Conservation (phyloP, 1,284 basidiomycete genomes). For the Malassezia dermatis region DNA sequence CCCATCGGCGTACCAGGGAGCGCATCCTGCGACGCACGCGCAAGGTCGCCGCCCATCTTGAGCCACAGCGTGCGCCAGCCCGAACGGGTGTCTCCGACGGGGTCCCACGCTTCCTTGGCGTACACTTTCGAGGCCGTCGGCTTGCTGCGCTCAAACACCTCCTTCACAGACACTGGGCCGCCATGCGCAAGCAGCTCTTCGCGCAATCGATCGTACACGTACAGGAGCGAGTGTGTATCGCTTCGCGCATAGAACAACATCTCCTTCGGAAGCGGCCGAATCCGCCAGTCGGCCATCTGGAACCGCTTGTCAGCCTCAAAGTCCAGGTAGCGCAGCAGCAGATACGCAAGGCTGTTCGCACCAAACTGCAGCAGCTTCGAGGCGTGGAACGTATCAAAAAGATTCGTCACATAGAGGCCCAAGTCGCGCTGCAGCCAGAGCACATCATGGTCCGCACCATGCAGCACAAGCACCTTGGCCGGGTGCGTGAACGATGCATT, state of each 20-base stretch:
- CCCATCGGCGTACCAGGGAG: constrained; percentile 25
- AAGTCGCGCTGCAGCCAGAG: constrained; percentile 94
- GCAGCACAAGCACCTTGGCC: constrained; percentile 66
- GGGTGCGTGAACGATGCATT: constrained; percentile 69
- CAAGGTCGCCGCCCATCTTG: constrained; percentile 49
- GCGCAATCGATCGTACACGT: constrained; percentile 83
- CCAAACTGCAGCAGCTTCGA: constrained; percentile 64
- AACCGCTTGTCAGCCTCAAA: constrained; percentile 91
- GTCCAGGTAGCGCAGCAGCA: constrained; percentile 80
- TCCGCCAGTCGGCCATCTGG: constrained; percentile 92
- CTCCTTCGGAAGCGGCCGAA: constrained; percentile 71
- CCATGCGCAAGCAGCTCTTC: constrained; percentile 59
- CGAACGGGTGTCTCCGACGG: constrained; percentile 28
- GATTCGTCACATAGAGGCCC: constrained; percentile 79
- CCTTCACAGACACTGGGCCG: constrained; percentile 48
- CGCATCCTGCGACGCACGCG: constrained; percentile 24
- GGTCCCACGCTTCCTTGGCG: constrained; percentile 45
- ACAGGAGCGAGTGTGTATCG: constrained; percentile 88
- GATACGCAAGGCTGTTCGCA: constrained; percentile 67
- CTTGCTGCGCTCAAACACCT: constrained; percentile 37
- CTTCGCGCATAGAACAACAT: constrained; percentile 88
- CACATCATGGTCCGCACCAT: constrained; percentile 88
- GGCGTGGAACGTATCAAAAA: constrained; percentile 95
- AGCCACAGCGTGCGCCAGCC: constrained; percentile 41
- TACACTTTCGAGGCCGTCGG: constrained; percentile 34